Percentiles rank a stretch among this genome's conserved stretches.
Conservation (phyloP, 2,329 filamentous ascomycete species). For the Colletotrichum aenigma region DNA sequence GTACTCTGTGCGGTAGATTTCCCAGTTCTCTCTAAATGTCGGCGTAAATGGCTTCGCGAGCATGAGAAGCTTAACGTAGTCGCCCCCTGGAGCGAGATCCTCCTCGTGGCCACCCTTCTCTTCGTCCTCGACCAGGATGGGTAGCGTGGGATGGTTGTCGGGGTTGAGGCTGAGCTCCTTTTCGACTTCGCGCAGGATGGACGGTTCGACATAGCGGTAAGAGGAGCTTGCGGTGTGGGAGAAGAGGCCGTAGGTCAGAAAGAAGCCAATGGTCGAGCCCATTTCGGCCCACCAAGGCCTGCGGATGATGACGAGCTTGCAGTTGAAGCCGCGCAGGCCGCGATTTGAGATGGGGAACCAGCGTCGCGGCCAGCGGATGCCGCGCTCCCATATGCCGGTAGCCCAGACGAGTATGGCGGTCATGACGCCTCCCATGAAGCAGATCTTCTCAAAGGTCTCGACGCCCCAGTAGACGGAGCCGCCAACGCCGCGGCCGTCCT, state of each 20-base stretch:
- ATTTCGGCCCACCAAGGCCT: slow-evolving; percentile 82
- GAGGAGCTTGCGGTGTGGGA: slow-evolving; percentile 70
- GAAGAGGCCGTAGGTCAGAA: slow-evolving; percentile 77
- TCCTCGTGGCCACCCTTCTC: slow-evolving; percentile 79
- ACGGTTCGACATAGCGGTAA: slow-evolving; percentile 78
- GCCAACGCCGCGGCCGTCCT: slow-evolving; percentile 89
- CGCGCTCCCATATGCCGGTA: slow-evolving; percentile 95
- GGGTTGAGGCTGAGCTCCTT: slow-evolving; percentile 56
- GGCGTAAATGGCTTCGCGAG: slow-evolving; percentile 95
- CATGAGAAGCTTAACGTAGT: slow-evolving; percentile 88
- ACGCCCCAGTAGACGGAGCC: slow-evolving; percentile 97
- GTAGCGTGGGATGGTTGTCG: slow-evolving; percentile 44
- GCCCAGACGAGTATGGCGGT: slow-evolving; percentile 89
- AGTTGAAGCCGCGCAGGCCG: slow-evolving; percentile 90
- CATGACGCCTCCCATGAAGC: slow-evolving; percentile 87
- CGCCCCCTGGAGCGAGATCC: slow-evolving; percentile 86
- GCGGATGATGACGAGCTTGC: slow-evolving; percentile 90
- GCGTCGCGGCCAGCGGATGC: slow-evolving; percentile 89
- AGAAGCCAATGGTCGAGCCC: slow-evolving; percentile 73
- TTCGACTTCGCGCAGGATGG: slow-evolving; percentile 63
- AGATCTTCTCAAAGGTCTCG: slow-evolving; percentile 88
- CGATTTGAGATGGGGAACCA: slow-evolving; percentile 92
- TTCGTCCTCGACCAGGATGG: slow-evolving; percentile 56
- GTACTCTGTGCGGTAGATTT: slow-evolving; percentile 90
- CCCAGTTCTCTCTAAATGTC: slow-evolving; percentile 96